A percentile compares a stretch with the other conserved stretches of the same genome.
Conservation (phyloP, 2,329 filamentous ascomycete species). For the Phialophora verrucosa region DNA sequence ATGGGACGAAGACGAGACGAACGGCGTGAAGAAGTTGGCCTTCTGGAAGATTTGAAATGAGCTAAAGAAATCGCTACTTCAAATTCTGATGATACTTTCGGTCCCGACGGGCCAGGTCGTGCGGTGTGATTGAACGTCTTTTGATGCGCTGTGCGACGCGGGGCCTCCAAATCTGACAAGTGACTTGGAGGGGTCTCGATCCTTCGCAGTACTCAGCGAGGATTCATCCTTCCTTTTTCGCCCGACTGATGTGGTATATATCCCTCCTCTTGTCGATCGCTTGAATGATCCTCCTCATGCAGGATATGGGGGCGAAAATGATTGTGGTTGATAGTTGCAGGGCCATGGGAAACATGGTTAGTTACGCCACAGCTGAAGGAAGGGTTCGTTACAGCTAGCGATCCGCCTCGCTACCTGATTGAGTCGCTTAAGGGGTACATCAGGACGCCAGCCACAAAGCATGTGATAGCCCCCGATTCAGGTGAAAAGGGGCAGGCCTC, state of each 20-base stretch:
- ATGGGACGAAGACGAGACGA: neutral
- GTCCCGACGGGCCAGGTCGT: neutral
- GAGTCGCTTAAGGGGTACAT: neutral
- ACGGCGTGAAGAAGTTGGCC: neutral
- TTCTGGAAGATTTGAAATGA: neutral
- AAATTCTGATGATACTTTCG: neutral
- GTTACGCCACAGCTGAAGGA: constrained; percentile 23
- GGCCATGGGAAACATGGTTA: neutral
- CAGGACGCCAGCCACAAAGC: constrained; percentile 1
- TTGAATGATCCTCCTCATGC: constrained; percentile 11
- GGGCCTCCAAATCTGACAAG: constrained; percentile 1
- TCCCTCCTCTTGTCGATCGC: constrained; percentile 12
- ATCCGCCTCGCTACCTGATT: neutral
- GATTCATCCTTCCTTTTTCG: neutral
- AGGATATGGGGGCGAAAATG: constrained; percentile 16
- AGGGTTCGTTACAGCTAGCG: constrained; percentile 1
- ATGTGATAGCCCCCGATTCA: constrained; percentile 2
- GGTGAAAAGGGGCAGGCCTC: neutral
- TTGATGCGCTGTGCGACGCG: constrained; percentile 4
- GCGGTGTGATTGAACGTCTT: neutral
- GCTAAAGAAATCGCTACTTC: neutral
- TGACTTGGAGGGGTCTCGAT: neutral
- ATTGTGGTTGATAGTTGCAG: constrained; percentile 1
- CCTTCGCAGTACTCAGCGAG: neutral
- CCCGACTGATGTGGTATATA: constrained; percentile 2